A percentile compares a stretch with the other conserved stretches of the same genome.
phyloP scores from a whole-genome alignment of 495 filamentous ascomycete species.

The Xylaria venustula region DNA sequence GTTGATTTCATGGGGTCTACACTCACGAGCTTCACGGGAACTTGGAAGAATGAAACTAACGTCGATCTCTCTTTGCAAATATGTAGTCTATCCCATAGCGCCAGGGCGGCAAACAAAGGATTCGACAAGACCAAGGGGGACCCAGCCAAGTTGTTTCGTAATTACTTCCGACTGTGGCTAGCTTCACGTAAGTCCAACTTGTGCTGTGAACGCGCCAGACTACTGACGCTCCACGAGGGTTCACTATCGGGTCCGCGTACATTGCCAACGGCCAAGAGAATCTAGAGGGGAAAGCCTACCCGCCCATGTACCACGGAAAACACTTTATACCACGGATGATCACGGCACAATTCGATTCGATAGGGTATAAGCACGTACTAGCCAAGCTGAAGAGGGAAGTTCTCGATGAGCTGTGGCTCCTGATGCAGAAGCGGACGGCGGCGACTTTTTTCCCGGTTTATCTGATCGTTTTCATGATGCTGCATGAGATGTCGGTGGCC shows the following conservation, averaged over 20 bases:
- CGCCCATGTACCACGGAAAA: constrained; percentile 15
- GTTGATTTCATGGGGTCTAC: not conserved
- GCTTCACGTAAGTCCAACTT: constrained; percentile 34
- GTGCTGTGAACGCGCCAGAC: not conserved
- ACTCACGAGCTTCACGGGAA: not conserved
- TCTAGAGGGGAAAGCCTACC: constrained; percentile 17
- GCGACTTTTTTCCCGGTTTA: constrained; percentile 41
- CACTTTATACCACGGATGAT: constrained; percentile 44
- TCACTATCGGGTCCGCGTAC: constrained; percentile 37
- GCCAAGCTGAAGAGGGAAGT: constrained; percentile 24
- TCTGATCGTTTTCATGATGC: constrained; percentile 38
- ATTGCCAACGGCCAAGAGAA: constrained; percentile 32
- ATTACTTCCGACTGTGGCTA: constrained; percentile 41
- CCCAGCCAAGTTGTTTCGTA: constrained; percentile 22
- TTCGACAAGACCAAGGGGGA: constrained; percentile 9
- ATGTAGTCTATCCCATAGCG: constrained; percentile 4
- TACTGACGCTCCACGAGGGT: constrained; percentile 20
- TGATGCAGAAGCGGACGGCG: constrained; percentile 31
- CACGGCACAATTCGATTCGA: constrained; percentile 48
- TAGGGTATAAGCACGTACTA: constrained; percentile 38
- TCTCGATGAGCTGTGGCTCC: constrained; percentile 30
- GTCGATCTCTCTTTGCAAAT: not conserved
- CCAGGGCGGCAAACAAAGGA: not conserved
- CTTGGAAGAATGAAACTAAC: not conserved
- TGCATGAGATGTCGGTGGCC: constrained; percentile 29